Evolutionary conservation across 345 rosid genomes (phyloP).

Genomic region (Acer campestre): DNA sequence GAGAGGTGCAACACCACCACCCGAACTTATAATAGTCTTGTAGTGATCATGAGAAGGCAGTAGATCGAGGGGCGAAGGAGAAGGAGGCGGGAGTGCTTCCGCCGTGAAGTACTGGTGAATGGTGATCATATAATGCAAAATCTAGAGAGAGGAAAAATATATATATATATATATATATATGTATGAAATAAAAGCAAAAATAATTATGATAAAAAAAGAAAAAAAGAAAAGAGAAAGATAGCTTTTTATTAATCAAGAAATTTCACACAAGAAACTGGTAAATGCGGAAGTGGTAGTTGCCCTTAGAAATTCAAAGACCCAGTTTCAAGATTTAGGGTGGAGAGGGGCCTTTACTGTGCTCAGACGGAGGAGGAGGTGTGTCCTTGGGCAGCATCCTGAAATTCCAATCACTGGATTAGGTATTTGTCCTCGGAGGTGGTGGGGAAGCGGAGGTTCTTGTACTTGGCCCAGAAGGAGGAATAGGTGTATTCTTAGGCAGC

Average conservation of each 20-base stretch:
- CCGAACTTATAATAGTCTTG: too few species aligned
- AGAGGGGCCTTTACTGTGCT: neutral
- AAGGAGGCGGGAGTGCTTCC: too few species aligned
- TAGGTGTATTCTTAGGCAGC: neutral
- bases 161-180: too few species aligned
- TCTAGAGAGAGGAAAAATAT: too few species aligned
- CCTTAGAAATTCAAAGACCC: neutral
- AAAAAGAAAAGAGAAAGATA: too few species aligned
- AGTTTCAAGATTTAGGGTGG: neutral
- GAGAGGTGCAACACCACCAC: too few species aligned
- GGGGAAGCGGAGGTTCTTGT: neutral
- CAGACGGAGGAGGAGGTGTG: neutral
- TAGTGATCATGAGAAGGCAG: too few species aligned
- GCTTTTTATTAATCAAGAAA: neutral
- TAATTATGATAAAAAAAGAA: too few species aligned
- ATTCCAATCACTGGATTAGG: neutral
- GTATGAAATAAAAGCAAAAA: neutral
- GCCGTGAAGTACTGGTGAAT: too few species aligned
- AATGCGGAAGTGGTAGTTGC: too few species aligned
- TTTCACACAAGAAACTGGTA: too few species aligned
- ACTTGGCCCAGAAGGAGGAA: constrained; percentile 9
- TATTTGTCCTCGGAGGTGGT: neutral
- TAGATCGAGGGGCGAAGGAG: too few species aligned
- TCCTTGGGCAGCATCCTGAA: neutral
- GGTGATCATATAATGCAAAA: neutral